Conservation (phyloP, 2,329 filamentous ascomycete genomes). For the Zarea fungicola region DNA sequence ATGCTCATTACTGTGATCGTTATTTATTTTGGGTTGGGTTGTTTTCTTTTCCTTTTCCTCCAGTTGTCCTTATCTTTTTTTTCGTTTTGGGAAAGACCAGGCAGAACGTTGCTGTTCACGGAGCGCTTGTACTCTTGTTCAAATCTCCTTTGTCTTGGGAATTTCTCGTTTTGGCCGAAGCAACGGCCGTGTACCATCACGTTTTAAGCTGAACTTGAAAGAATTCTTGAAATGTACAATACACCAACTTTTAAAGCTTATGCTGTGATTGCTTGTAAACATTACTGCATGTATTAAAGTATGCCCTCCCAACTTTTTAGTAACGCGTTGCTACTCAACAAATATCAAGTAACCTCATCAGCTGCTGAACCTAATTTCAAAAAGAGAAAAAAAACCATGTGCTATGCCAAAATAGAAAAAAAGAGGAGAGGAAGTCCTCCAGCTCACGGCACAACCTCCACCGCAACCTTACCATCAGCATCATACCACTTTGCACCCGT, state of each 20-base stretch:
- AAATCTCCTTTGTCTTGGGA: not conserved
- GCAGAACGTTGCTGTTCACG: not conserved
- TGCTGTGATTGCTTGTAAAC: too few relatives aligned
- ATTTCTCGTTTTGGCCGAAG: not conserved
- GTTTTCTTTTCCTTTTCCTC: too few relatives aligned
- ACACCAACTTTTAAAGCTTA: not conserved
- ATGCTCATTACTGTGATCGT: too few relatives aligned
- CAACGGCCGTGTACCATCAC: conserved; percentile 6
- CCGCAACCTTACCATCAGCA: conserved; percentile 49
- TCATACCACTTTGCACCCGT: conserved; percentile 63
- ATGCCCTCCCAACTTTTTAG: too few relatives aligned
- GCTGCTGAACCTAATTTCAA: too few relatives aligned
- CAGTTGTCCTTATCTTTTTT: not conserved
- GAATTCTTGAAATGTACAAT: not conserved
- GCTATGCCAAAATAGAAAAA: not conserved
- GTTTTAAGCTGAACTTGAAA: not conserved
- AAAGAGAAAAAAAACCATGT: not conserved
- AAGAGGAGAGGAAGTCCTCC: not conserved
- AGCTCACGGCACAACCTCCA: conserved; percentile 29
- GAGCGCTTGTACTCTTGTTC: not conserved
- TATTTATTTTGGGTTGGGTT: too few relatives aligned
- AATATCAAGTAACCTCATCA: too few relatives aligned
- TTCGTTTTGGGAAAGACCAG: not conserved
- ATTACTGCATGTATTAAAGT: too few relatives aligned
- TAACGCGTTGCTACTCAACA: too few relatives aligned